phyloP scores from a whole-genome alignment of 1,139 yeast genomes.

The Yamadazyma membranifaciens region DNA sequence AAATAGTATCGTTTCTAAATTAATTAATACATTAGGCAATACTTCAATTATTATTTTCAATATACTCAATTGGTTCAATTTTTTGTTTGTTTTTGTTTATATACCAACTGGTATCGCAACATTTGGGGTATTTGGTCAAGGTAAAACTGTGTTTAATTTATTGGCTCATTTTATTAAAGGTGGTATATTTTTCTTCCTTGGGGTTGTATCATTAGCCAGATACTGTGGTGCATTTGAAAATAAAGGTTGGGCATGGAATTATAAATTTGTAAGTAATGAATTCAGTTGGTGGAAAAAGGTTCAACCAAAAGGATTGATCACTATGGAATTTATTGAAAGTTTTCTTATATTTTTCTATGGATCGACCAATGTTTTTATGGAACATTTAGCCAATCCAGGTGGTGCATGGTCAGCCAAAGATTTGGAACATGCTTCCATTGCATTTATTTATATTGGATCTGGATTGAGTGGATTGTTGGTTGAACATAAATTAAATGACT shows the following conservation, averaged over 20 bases:
- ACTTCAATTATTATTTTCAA: constrained; percentile 35
- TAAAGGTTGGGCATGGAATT: constrained; percentile 93
- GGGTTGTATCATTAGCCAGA: constrained; percentile 74
- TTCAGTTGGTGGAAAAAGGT: constrained; percentile 21
- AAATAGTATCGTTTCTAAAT: constrained; percentile 7
- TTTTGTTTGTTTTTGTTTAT: constrained; percentile 59
- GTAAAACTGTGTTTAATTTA: constrained; percentile 65
- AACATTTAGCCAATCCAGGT: constrained; percentile 72
- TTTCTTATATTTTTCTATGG: constrained; percentile 84
- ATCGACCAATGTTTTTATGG: constrained; percentile 80
- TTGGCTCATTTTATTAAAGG: constrained; percentile 97
- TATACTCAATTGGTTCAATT: constrained; percentile 62
- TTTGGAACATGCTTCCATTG: constrained; percentile 91
- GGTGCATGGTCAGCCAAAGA: constrained; percentile 91
- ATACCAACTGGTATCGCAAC: constrained; percentile 76
- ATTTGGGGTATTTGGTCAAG: constrained; percentile 68
- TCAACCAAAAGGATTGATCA: constrained; percentile 57
- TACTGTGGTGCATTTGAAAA: constrained; percentile 78
- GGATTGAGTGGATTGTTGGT: constrained; percentile 88
- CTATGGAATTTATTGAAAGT: constrained; percentile 87
- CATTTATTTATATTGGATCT: constrained; percentile 89
- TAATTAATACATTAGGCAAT: constrained; percentile 8
- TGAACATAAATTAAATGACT: constrained; percentile 54
- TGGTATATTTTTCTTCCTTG: constrained; percentile 77
- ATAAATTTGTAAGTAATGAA: constrained; percentile 35